These are phyloP conservation scores for Xylariaceae sp. DNA, from an alignment of 2,329 filamentous ascomycete species.

Conservation along the genomic window DNA sequence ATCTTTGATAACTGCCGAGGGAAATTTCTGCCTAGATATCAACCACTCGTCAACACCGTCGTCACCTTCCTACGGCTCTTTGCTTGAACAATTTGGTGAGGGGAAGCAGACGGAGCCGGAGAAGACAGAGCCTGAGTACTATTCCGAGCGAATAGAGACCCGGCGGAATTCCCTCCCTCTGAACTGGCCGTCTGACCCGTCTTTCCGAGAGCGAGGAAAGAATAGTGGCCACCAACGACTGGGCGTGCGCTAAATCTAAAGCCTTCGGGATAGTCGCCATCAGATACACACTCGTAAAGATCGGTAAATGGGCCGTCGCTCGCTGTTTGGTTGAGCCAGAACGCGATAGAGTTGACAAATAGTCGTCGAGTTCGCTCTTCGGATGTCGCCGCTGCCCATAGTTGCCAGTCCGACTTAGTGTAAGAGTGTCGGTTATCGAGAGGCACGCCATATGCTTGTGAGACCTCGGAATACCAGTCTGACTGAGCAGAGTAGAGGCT, in stretches of 20 bases:
- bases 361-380: constrained; percentile 51
- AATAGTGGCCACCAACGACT: constrained; percentile 69
- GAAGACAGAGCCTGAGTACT: constrained; percentile 20
- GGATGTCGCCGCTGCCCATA: constrained; percentile 66
- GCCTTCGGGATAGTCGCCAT: constrained; percentile 43
- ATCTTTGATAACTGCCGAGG: no score
- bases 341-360: constrained; percentile 60
- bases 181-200: constrained; percentile 22
- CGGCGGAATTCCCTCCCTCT: constrained; percentile 18
- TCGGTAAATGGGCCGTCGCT: constrained; percentile 64
- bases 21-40: no score
- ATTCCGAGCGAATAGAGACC: constrained; percentile 22
- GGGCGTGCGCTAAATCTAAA: constrained; percentile 66
- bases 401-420: constrained; percentile 72
- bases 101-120: no score
- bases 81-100: no score
- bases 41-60: no score
- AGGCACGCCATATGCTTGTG: constrained; percentile 66
- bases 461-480: constrained; percentile 43
- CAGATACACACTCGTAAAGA: constrained; percentile 61
- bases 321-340: constrained; percentile 65
- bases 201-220: constrained; percentile 54
- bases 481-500: constrained; percentile 31
- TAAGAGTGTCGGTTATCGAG: constrained; percentile 67
- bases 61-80: no score